A percentile compares a stretch with the other conserved stretches of the same genome.
Conservation (phyloP, 2,329 filamentous ascomycete species). For the Pezicula rhizophila region DNA sequence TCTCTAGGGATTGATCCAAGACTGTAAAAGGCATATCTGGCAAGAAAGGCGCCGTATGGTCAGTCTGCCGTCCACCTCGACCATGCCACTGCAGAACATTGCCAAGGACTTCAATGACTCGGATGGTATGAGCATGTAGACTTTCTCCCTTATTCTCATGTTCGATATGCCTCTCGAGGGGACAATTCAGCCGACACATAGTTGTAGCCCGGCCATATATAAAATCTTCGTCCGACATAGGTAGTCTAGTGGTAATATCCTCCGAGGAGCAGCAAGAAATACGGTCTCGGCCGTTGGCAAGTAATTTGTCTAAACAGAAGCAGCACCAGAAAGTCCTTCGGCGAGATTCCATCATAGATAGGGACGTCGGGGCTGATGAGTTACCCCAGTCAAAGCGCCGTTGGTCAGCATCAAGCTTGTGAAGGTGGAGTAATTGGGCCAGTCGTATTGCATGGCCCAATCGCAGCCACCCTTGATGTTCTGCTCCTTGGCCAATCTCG, state of each 20-base stretch:
- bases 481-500: neutral
- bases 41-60: neutral
- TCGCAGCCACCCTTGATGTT: conserved; percentile 2
- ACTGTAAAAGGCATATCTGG: conserved; percentile 1
- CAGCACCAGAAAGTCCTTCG: conserved; percentile 2
- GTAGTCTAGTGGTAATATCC: conserved; percentile 1
- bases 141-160: neutral
- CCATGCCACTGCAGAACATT: conserved; percentile 1
- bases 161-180: neutral
- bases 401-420: conserved; percentile 1
- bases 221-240: conserved; percentile 1
- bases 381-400: conserved; percentile 1
- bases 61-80: conserved; percentile 1
- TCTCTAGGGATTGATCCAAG: neutral
- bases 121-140: neutral
- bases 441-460: conserved; percentile 2
- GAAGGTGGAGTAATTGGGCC: conserved; percentile 1
- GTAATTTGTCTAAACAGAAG: conserved; percentile 1
- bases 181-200: neutral
- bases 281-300: conserved; percentile 2
- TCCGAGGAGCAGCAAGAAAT: neutral
- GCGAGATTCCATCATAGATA: conserved; percentile 1
- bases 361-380: neutral
- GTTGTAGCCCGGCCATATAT: neutral
- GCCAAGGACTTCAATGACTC: conserved; percentile 1